phyloP scores from a whole-genome alignment of 2,329 filamentous ascomycete genomes.

The Colletotrichum godetiae region DNA sequence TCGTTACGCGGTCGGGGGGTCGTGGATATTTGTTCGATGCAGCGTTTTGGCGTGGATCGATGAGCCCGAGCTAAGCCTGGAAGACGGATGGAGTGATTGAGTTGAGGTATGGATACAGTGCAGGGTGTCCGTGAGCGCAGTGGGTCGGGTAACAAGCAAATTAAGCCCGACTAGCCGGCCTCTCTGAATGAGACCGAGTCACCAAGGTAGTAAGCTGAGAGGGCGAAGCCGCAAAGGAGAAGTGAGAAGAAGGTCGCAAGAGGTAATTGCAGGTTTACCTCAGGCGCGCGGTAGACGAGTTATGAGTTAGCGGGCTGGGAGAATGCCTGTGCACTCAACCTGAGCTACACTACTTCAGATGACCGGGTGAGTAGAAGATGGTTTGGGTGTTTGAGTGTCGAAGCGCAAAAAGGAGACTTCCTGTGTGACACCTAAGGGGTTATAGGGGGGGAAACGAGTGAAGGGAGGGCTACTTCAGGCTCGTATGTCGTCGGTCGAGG shows the following conservation, averaged over 20 bases:
- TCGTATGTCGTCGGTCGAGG: constrained; percentile 13
- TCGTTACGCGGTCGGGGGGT: constrained; percentile 18
- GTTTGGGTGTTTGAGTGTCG: constrained; percentile 10
- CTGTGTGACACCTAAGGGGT: not conserved
- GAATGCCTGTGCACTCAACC: constrained; percentile 26
- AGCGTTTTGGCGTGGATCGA: not conserved
- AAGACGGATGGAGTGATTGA: not conserved
- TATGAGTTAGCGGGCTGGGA: constrained; percentile 22
- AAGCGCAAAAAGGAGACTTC: constrained; percentile 1
- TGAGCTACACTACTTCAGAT: constrained; percentile 27
- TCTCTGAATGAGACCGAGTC: not conserved
- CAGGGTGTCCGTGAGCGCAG: constrained; percentile 9
- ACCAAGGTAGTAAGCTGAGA: not conserved
- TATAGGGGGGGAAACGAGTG: constrained; percentile 21
- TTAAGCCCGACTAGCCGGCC: constrained; percentile 5
- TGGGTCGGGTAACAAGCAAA: constrained; percentile 21
- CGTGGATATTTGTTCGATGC: constrained; percentile 31
- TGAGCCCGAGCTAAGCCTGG: not conserved
- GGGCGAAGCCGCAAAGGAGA: not conserved
- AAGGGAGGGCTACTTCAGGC: constrained; percentile 17
- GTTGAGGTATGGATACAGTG: not conserved
- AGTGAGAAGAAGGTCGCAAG: not conserved
- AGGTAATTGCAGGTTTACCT: constrained; percentile 32
- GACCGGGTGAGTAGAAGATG: constrained; percentile 9
- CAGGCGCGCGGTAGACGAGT: constrained; percentile 1